Evolutionary conservation across 768 basidiomycete species (phyloP).

Genomic region (Lyophyllum decastes): DNA sequence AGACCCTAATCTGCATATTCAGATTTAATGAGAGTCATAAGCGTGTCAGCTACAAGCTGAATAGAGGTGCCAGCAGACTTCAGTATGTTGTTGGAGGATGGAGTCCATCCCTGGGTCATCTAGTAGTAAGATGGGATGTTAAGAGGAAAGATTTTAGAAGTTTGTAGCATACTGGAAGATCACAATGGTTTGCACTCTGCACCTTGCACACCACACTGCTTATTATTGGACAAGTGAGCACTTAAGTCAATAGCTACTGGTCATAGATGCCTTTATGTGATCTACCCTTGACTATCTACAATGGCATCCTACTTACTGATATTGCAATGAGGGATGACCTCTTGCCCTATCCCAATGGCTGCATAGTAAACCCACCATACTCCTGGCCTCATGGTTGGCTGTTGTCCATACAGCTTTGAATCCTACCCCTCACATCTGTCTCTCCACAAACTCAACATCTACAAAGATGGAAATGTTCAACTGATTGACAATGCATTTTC

Average conservation of each 20-base stretch:
- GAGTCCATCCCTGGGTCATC: not conserved
- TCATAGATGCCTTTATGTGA: not conserved
- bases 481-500: not conserved
- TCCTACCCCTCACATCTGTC: not conserved
- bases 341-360: not conserved
- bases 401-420: not conserved
- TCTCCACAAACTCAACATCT: not conserved
- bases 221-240: too few species aligned
- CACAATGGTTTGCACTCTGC: too few species aligned
- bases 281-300: not conserved
- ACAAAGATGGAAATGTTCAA: not conserved
- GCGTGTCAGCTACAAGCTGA: conserved; percentile 20
- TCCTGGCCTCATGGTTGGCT: not conserved
- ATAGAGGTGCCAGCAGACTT: conserved; percentile 16
- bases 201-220: too few species aligned
- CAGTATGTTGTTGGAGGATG: conserved; percentile 1
- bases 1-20: too few species aligned
- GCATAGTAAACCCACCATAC: not conserved
- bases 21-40: conserved; percentile 21
- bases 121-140: too few species aligned
- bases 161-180: too few species aligned
- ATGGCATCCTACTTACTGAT: too few species aligned
- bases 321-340: too few species aligned
- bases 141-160: not conserved
- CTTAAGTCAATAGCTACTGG: not conserved